Conservation (phyloP, 2,329 filamentous ascomycete genomes). For the Tolypocladium album region DNA sequence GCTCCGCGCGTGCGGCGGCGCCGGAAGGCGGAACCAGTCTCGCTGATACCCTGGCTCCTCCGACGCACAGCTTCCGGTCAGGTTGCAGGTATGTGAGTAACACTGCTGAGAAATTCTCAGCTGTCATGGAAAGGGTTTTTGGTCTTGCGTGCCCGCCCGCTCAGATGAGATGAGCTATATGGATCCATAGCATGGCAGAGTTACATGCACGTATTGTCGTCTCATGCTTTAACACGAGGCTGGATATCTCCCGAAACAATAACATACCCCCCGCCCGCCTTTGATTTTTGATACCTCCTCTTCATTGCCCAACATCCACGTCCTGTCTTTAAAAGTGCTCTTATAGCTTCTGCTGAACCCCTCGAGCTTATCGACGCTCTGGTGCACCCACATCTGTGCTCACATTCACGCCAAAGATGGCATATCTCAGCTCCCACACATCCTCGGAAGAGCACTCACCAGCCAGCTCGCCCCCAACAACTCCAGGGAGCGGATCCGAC, state of each 20-base stretch:
- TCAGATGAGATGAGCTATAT: not conserved
- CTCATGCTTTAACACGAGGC: not conserved
- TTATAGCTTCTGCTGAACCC: not conserved
- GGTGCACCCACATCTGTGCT: not conserved
- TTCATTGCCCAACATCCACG: not conserved
- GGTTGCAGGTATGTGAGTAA: not conserved
- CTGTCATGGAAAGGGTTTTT: not conserved
- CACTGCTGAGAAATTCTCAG: not conserved
- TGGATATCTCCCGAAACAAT: not conserved
- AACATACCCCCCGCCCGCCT: not conserved
- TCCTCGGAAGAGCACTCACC: constrained; percentile 7
- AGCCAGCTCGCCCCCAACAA: constrained; percentile 8
- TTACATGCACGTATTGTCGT: not conserved
- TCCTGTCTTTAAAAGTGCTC: not conserved
- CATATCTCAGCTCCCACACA: constrained; percentile 4
- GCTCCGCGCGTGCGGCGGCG: not conserved
- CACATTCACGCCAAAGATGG: constrained; percentile 3
- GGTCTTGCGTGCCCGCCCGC: not conserved
- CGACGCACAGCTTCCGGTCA: not conserved
- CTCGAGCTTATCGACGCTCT: not conserved
- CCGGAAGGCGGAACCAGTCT: not conserved
- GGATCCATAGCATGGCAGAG: not conserved
- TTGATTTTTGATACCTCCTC: not conserved
- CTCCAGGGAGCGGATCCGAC: constrained; percentile 7
- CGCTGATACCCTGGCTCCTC: not conserved